Percentiles rank a stretch among this genome's conserved stretches.
Evolutionary conservation across 345 rosid species (phyloP).

Genomic region (Pugionium dolabratum): DNA sequence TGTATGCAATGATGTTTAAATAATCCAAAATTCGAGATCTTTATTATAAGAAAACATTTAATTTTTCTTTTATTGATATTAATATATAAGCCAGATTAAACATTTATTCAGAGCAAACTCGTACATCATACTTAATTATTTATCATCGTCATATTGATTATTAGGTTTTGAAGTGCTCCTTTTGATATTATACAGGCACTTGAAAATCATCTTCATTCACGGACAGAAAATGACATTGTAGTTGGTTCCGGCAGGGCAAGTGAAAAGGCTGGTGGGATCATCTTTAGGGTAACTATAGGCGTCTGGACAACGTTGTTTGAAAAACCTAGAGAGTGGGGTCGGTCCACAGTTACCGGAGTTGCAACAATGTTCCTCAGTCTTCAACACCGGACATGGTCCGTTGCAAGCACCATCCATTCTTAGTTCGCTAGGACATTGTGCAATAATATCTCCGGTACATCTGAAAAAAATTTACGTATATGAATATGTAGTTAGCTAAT

Average conservation of each 20-base stretch:
- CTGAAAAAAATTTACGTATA: slow-evolving; percentile 36
- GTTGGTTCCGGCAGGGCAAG: slow-evolving; percentile 34
- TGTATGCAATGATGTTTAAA: neutral
- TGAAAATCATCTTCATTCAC: neutral
- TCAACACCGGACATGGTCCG: slow-evolving; percentile 46
- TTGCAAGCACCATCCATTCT: slow-evolving; percentile 49
- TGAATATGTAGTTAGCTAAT: too few species aligned
- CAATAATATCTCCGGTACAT: slow-evolving; percentile 42
- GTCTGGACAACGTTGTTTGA: slow-evolving; percentile 56
- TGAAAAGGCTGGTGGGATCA: slow-evolving; percentile 42
- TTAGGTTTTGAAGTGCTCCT: slow-evolving; percentile 1
- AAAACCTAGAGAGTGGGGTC: slow-evolving; percentile 46
- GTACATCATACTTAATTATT: slow-evolving; percentile 7
- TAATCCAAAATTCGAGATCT: neutral
- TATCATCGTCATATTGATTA: neutral
- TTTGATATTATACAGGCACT: neutral
- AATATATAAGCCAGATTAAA: slow-evolving; percentile 7
- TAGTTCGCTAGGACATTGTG: slow-evolving; percentile 46
- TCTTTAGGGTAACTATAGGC: slow-evolving; percentile 63
- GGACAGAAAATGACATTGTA: slow-evolving; percentile 42
- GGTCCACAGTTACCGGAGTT: slow-evolving; percentile 49
- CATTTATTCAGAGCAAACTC: slow-evolving; percentile 19
- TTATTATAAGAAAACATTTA: neutral
- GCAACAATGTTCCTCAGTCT: slow-evolving; percentile 51
- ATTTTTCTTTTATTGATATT: neutral